A percentile compares a stretch with the other conserved stretches of the same genome.
Evolutionary conservation across 2,329 filamentous ascomycete species (phyloP).

Genomic region (Aureobasidium musti): DNA sequence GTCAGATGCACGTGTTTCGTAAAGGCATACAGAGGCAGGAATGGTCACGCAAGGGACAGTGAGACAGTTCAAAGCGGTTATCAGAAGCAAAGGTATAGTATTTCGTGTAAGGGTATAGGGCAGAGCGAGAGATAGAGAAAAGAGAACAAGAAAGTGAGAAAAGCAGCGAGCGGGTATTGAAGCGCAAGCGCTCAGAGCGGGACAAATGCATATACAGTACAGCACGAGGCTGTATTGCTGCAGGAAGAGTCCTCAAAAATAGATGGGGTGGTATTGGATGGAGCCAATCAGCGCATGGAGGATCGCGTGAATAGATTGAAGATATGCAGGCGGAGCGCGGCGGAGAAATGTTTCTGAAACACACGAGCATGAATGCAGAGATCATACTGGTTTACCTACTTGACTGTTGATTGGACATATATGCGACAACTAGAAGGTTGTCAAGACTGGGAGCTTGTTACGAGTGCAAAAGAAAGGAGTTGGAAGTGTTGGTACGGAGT

Average conservation of each 20-base stretch:
- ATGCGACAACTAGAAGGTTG: neutral
- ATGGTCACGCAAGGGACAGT: neutral
- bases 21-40: slow-evolving; percentile 1
- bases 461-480: neutral
- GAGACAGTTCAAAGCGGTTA: neutral
- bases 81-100: neutral
- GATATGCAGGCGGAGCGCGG: slow-evolving; percentile 16
- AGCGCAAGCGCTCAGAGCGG: slow-evolving; percentile 9
- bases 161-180: neutral
- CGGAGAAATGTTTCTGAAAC: slow-evolving; percentile 20
- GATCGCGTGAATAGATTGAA: slow-evolving; percentile 20
- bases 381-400: neutral
- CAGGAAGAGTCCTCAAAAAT: slow-evolving; percentile 7
- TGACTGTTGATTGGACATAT: neutral
- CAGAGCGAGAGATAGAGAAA: neutral
- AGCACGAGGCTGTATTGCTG: slow-evolving; percentile 18
- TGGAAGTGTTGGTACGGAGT: neutral
- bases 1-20: neutral
- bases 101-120: slow-evolving; percentile 2
- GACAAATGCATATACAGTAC: neutral
- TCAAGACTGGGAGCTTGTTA: neutral
- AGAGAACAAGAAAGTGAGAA: neutral
- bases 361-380: slow-evolving; percentile 1
- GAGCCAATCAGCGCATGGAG: slow-evolving; percentile 23
- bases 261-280: slow-evolving; percentile 3